Percentiles rank a stretch among this genome's conserved stretches.
These are phyloP conservation scores for Xylaria polymorpha DNA, from an alignment of 2,329 filamentous ascomycete species.

Conservation along the genomic window DNA sequence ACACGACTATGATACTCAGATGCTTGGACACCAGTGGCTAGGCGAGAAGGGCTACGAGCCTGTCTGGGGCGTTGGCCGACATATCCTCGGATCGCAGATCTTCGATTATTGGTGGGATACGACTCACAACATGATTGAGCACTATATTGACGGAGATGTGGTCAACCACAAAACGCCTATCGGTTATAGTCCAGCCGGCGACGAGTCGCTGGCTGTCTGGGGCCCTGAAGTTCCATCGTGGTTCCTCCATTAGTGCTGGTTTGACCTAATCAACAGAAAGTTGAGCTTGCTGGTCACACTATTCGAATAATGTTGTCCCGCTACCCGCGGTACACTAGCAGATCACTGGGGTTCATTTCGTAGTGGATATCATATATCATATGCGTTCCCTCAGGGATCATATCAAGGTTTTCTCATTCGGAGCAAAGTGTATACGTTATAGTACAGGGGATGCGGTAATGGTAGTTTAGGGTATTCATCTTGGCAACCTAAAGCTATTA, in stretches of 20 bases:
- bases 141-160: constrained; percentile 37
- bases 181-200: constrained; percentile 32
- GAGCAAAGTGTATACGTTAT: neutral
- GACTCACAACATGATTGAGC: constrained; percentile 35
- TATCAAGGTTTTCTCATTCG: neutral
- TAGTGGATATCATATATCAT: neutral
- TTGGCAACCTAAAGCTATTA: neutral
- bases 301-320: too few relatives aligned
- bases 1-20: constrained; percentile 37
- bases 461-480: neutral
- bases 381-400: neutral
- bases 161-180: constrained; percentile 36
- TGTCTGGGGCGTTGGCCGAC: constrained; percentile 36
- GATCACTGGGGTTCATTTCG: neutral
- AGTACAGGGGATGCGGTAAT: neutral
- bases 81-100: constrained; percentile 38
- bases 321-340: neutral
- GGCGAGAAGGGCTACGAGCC: constrained; percentile 31
- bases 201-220: constrained; percentile 39
- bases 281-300: neutral
- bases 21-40: constrained; percentile 37
- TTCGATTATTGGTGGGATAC: constrained; percentile 39
- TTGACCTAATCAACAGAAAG: neutral
- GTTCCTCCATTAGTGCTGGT: constrained; percentile 25
- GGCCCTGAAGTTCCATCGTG: constrained; percentile 34